Evolutionary conservation across 352 stramenopile genomes (phyloP), one percentile per base, ranked within the genome.

Genomic region (Globisporangium radiosum): DNA sequence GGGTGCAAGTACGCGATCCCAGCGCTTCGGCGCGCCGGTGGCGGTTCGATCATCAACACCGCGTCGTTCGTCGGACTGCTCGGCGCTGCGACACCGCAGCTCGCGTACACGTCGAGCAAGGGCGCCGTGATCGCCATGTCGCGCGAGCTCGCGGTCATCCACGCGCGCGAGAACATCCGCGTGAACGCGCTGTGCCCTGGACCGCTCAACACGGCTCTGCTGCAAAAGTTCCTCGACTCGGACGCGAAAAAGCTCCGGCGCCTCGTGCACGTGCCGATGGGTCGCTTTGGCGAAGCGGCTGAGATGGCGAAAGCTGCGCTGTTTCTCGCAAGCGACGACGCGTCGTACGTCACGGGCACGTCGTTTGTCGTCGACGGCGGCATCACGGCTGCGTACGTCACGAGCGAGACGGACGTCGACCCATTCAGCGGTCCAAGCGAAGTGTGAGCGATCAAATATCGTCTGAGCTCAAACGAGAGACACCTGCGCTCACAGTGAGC

Each of bases 101-200:
- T 95, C n/a, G 85, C 85, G 59, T 95, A 95, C 71, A 95, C 85
- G 47, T 87, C 78, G 39, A 92, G 81, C 68, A 94, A 94, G 62
- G 87, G 85, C n/a, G 87, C 85, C 2, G 84, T 96, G 42, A 87
- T 95, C 57, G 76, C 84, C 45, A 88, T 96, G 75, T 90, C 83
- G n/a, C 78, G 84, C 42, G 84, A 94, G 53, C 68, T 96, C 51
- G 83, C 85, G 8, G 86, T 86, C 8, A 88, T 95, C 63, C 85
- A 94, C 59, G 87, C 87, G 51, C 78, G 84, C 47, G 80, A 96
- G 60, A 94, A 94, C 65, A 94, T 96, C 58, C 77, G 87, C 17
- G 87, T 96, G 25, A 96, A 96, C 59, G 85, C 85, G 19, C 73
- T 95, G 8, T 94, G 82, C 56, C 87, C 87, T 5, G 87, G 87